Conservation (phyloP, 305 asterid genomes). For the Solanum hybrid region DNA sequence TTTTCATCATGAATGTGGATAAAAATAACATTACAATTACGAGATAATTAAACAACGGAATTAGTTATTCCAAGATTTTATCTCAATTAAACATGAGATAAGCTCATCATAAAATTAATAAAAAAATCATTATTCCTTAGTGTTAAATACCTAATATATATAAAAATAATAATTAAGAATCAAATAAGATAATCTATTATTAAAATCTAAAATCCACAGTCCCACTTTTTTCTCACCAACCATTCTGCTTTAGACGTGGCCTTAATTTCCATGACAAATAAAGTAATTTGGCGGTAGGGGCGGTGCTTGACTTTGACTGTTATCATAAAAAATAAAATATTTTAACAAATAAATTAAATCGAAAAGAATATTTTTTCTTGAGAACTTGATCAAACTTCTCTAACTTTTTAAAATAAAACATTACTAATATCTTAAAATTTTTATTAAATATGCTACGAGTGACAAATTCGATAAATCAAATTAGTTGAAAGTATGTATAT, state of each 20-base stretch:
- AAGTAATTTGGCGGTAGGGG: neutral
- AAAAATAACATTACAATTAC: neutral
- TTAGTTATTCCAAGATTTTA: neutral
- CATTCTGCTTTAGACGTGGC: neutral
- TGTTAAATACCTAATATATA: neutral
- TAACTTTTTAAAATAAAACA: neutral
- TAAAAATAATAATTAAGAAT: neutral
- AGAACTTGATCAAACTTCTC: neutral
- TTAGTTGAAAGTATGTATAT: neutral
- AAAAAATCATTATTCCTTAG: too few species aligned
- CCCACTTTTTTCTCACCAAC: neutral
- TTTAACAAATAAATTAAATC: neutral
- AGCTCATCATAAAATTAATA: too few species aligned
- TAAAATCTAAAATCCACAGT: neutral
- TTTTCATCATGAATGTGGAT: neutral
- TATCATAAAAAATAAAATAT: neutral
- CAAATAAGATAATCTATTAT: neutral
- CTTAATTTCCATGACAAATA: neutral
- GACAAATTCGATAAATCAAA: neutral
- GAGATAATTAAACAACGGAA: too few species aligned
- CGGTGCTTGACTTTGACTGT: neutral
- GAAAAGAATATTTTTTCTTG: neutral
- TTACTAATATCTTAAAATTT: neutral
- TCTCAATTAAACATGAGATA: neutral
- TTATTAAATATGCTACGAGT: neutral